Evolutionary conservation across 768 basidiomycete genomes (phyloP), one percentile per base, ranked within the genome.

Genomic region (Psilocybe cubensis): DNA sequence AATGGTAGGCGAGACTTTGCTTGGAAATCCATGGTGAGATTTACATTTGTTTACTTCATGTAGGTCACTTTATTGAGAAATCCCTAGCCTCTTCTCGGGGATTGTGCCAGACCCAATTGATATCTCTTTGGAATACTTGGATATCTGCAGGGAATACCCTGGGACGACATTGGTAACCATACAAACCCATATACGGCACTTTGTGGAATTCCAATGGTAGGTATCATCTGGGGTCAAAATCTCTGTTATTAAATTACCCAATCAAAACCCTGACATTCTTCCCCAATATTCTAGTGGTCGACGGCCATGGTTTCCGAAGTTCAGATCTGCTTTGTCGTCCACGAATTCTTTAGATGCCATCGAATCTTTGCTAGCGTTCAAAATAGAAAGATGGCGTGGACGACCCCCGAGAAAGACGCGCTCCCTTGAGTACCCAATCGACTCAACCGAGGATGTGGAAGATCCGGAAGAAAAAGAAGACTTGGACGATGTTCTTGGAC

Each of bases 1-100:
- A 53, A 93, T 93, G 91, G 88, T 92, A 1, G 91, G 88, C 8
- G 91, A 92, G 66, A 82, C 83, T n/a, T 71, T 92, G 29, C 75
- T 91, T 4, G 83, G 81, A 17, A 91, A 93, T 71, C 89, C 90
- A 28, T 86, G 83, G 91, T 91, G 58, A 31, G 56, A n/a, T 43
- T 10, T 51, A 54, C 52, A 31, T 24, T 29, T 8, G 41, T 38
- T 27, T 44, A 18, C 10, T 27, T 44, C 20, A 14, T 42, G 41
- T 28, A 25, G 35, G 42, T 18, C 24, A 53, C 28, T 12, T 10
- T 27, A 38, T 4, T n/a, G 11, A 25, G 12, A 20, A 23, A 4
- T 1, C 23, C 9, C 10, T 62, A 91, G 89, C 63, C 66, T 91
- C 42, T 92, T 91, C 65, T 70, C 79, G 40, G 69, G 67, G 21